Conservation (phyloP, 352 stramenopile genomes). For the Globisporangium perplexum region DNA sequence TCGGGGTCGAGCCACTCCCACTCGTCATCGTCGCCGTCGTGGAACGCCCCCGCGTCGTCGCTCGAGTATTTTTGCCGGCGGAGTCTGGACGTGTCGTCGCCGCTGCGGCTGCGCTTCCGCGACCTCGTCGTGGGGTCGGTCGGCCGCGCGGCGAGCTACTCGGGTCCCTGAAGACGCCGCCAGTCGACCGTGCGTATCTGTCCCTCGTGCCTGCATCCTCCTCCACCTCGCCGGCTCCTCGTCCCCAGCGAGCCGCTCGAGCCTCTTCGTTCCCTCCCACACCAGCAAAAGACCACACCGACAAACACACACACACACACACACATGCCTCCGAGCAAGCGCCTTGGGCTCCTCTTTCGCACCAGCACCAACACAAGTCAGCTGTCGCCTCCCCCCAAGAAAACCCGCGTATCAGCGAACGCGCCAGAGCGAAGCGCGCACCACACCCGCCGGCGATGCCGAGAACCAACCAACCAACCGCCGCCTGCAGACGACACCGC, state of each 20-base stretch:
- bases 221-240: not conserved
- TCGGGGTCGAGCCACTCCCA: slow-evolving; percentile 19
- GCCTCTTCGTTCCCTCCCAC: not conserved
- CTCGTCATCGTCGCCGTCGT: slow-evolving; percentile 48
- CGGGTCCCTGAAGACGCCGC: slow-evolving; percentile 20
- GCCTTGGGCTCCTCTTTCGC: not conserved
- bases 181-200: not conserved
- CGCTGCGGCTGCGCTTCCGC: slow-evolving; percentile 44
- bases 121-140: slow-evolving; percentile 59
- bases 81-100: slow-evolving; percentile 66
- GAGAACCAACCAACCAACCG: too few relatives aligned
- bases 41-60: slow-evolving; percentile 22
- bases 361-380: too few relatives aligned
- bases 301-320: not conserved
- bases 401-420: too few relatives aligned
- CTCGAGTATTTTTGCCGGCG: slow-evolving; percentile 60
- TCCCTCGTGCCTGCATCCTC: not conserved
- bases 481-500: too few relatives aligned
- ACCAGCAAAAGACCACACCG: not conserved
- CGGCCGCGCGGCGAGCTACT: slow-evolving; percentile 42
- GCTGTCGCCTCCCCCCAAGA: too few relatives aligned
- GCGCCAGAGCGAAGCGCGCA: not conserved
- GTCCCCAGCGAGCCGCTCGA: not conserved
- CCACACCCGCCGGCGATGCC: too few relatives aligned
- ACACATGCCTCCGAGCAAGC: not conserved